Evolutionary conservation across 2,329 filamentous ascomycete species (phyloP).

Genomic region (Aspergillus oerlinghausenensis): DNA sequence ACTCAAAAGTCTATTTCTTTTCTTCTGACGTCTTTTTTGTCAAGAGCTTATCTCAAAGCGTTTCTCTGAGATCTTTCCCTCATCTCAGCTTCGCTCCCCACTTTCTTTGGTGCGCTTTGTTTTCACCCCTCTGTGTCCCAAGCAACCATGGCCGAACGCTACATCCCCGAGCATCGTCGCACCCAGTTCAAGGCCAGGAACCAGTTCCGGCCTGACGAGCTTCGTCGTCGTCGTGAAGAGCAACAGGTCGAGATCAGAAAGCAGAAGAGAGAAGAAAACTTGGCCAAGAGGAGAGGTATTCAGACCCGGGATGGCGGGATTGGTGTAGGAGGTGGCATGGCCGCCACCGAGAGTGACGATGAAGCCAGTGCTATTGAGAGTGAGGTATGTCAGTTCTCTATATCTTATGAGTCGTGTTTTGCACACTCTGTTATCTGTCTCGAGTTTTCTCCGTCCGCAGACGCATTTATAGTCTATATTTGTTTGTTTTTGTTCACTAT

Average conservation of each 20-base stretch:
- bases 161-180: slow-evolving; percentile 98
- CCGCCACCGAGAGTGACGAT: slow-evolving; percentile 94
- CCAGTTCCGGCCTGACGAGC: slow-evolving; percentile 98
- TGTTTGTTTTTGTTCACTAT: slow-evolving; percentile 26
- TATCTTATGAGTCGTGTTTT: slow-evolving; percentile 17
- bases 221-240: slow-evolving; percentile 95
- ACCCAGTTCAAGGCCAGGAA: slow-evolving; percentile 99
- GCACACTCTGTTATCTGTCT: neutral
- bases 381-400: slow-evolving; percentile 63
- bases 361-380: slow-evolving; percentile 91
- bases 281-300: slow-evolving; percentile 96
- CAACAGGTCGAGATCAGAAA: slow-evolving; percentile 99
- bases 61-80: slow-evolving; percentile 1
- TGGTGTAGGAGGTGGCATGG: slow-evolving; percentile 58
- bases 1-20: slow-evolving; percentile 4
- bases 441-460: slow-evolving; percentile 1
- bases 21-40: slow-evolving; percentile 23
- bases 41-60: slow-evolving; percentile 11
- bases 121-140: slow-evolving; percentile 25
- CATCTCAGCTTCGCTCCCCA: slow-evolving; percentile 1
- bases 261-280: slow-evolving; percentile 96
- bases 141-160: slow-evolving; percentile 86
- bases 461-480: neutral
- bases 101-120: slow-evolving; percentile 25
- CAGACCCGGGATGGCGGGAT: slow-evolving; percentile 65